Evolutionary conservation across 2,329 filamentous ascomycete genomes (phyloP), one percentile per base, ranked within the genome.

Genomic region (Xylariaceae sp.): DNA sequence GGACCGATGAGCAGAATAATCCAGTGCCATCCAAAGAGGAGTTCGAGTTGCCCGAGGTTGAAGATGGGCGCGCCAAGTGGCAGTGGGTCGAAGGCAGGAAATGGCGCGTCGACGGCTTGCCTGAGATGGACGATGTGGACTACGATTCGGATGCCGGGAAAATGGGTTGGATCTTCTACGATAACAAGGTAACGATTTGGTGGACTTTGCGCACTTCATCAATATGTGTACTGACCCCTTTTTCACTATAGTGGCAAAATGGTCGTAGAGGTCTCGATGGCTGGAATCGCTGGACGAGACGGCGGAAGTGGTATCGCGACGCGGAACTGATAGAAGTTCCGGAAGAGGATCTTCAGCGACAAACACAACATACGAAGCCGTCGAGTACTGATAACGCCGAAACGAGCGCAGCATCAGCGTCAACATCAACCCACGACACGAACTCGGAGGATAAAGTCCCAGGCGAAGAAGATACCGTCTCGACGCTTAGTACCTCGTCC

Each of bases 1-100:
- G 94, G 93, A 97, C 94, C 0, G 94, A 99, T 73, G 94, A 99
- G 74, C 92, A 97, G 72, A 84, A 95, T 57, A 96, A 96, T 62
- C 71, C 87, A 0, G 88, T 90, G 2, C 87, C 90, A 0, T 76
- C 87, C 0, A 92, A 88, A 65, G 89, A 94, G 49, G 82, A 83
- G 50, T 86, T 86, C 64, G 82, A 85, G 67, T 74, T 87, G 13
- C 83, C 83, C 2, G 82, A 84, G 57, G 83, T 86, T 0, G 83
- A 85, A 64, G 82, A 86, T 56, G 80, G 80, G 9, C 82, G 80
- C 58, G 76, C 75, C 10, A 83, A 82, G 77, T 86, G 83, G 83
- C 74, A 88, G 60, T 99, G 94, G 94, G 91, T 90, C 0, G 82
- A 88, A n/a, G 86, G 84, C 0, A 89, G 89, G 66, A 84, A 88